Evolutionary conservation across 257 asterid species (phyloP), one percentile per base, ranked within the genome.

Genomic region (Lycium barbarum): DNA sequence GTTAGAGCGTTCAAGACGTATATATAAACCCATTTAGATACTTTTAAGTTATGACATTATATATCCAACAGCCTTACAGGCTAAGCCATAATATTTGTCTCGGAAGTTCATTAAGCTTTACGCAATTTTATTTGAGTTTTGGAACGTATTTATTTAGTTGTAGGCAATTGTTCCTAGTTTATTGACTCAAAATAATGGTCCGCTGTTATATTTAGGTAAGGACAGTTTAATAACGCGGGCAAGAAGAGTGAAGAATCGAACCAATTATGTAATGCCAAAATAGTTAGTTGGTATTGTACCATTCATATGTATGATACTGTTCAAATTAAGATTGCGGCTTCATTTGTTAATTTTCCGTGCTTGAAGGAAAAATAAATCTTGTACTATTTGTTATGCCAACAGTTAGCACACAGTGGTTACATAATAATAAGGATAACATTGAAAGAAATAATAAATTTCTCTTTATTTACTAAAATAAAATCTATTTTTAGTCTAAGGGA

Each of bases 131-230:
- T 47, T 49, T 26, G 82, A 76, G 14, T 76, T 7, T 51, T 13
- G n/a, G 63, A 49, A 76, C 47, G n/a, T 51, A 13, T 22, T 22
- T 26, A 76, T 51, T 51, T 76, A 76, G 63, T 51, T 76, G 17
- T 51, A 76, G 82, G 38, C 63, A 76, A 26, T 26, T 51, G 51
- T 76, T 5, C 43, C 22, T 76, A 74, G 81, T 22, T 49, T 76
- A 11, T 73, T 49, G 45, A 14, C 6, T 76, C 36, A 76, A 76
- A 76, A 26, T 76, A 13, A 26, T 51, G 14, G 62, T 22, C 82
- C 45, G 62, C 38, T 49, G 81, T 74, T 74, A 26, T 47, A 22
- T 22, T 74, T 74, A 49, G 81, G 81, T 74, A 22, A 38, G 43
- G 26, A 13, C 6, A 49, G 10, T 12, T 36, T 51, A 13, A 51